These are phyloP conservation scores for Entoloma clypeatum DNA, from an alignment of 1,284 basidiomycete genomes.

Conservation along the genomic window DNA sequence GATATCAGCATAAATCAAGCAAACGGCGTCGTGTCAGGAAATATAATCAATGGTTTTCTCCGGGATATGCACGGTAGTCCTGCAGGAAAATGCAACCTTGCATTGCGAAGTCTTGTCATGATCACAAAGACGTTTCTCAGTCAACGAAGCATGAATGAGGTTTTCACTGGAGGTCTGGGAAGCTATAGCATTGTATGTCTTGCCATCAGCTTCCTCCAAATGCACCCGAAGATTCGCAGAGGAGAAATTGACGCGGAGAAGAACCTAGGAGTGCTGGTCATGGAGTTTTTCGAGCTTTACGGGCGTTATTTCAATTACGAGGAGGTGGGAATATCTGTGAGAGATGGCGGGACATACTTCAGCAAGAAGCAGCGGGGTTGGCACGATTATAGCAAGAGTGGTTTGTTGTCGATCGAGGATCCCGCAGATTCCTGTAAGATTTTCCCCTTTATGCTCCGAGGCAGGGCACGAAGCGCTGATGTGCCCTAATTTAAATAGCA, in stretches of 20 bases:
- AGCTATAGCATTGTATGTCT: constrained; percentile 94
- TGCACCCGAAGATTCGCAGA: constrained; percentile 91
- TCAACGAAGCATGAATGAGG: constrained; percentile 95
- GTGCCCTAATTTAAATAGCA: constrained; percentile 41
- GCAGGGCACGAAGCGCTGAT: too few relatives aligned
- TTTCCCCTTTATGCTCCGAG: constrained; percentile 5
- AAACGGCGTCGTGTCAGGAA: constrained; percentile 80
- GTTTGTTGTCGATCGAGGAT: constrained; percentile 87
- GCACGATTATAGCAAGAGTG: constrained; percentile 57
- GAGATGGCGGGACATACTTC: constrained; percentile 83
- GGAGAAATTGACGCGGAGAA: constrained; percentile 83
- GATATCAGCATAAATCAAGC: constrained; percentile 90
- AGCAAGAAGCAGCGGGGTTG: constrained; percentile 79
- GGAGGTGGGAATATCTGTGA: constrained; percentile 86
- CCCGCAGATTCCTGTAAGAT: constrained; percentile 87
- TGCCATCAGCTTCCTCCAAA: constrained; percentile 91
- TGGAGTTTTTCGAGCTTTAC: constrained; percentile 98
- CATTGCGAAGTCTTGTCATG: constrained; percentile 78
- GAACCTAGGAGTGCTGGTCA: constrained; percentile 88
- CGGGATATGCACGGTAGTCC: constrained; percentile 51
- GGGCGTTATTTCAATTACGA: constrained; percentile 91
- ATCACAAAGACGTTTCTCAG: constrained; percentile 88
- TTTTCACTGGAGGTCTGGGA: constrained; percentile 92
- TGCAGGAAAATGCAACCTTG: constrained; percentile 42
- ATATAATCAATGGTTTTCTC: constrained; percentile 82